Evolutionary conservation across 78 protist species (phyloP).

Genomic region (Anaeramoeba ignava): DNA sequence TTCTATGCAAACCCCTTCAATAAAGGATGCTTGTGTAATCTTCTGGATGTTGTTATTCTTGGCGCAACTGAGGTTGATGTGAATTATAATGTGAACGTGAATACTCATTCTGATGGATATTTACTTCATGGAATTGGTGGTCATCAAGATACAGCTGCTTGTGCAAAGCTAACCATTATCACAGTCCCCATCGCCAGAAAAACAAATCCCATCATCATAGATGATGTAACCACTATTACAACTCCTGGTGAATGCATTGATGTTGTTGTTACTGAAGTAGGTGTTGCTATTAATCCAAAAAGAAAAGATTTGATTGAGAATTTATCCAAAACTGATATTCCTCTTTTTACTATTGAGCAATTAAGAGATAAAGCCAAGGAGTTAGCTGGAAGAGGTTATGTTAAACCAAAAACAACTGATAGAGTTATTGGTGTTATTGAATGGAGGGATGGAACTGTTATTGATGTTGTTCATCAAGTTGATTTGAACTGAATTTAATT

Average conservation of each 20-base stretch:
- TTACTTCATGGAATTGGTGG: slow-evolving; percentile 19
- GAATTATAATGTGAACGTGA: slow-evolving; percentile 15
- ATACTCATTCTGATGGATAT: slow-evolving; percentile 11
- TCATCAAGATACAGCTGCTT: slow-evolving; percentile 21
- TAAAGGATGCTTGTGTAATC: not conserved
- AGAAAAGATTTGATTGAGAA: slow-evolving; percentile 14
- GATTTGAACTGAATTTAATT: no score
- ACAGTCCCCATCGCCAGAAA: slow-evolving; percentile 10
- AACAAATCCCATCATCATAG: slow-evolving; percentile 3
- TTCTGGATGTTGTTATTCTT: slow-evolving; percentile 13
- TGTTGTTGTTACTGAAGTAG: slow-evolving; percentile 17
- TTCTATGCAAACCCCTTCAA: slow-evolving; percentile 21
- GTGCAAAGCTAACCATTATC: slow-evolving; percentile 18
- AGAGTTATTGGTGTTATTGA: slow-evolving; percentile 17
- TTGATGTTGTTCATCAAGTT: slow-evolving; percentile 16
- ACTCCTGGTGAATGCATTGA: slow-evolving; percentile 26
- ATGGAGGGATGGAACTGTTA: slow-evolving; percentile 21
- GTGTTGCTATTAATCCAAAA: slow-evolving; percentile 16
- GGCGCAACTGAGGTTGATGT: slow-evolving; percentile 24
- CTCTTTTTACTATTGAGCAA: not conserved
- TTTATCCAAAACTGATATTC: not conserved
- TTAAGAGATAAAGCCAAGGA: not conserved
- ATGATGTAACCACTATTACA: slow-evolving; percentile 11
- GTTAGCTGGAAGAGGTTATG: slow-evolving; percentile 8
- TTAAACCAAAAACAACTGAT: not conserved